Base-by-base conservation (phyloP, 208 protist species). In the Strigomonas oncopelti region DNA sequence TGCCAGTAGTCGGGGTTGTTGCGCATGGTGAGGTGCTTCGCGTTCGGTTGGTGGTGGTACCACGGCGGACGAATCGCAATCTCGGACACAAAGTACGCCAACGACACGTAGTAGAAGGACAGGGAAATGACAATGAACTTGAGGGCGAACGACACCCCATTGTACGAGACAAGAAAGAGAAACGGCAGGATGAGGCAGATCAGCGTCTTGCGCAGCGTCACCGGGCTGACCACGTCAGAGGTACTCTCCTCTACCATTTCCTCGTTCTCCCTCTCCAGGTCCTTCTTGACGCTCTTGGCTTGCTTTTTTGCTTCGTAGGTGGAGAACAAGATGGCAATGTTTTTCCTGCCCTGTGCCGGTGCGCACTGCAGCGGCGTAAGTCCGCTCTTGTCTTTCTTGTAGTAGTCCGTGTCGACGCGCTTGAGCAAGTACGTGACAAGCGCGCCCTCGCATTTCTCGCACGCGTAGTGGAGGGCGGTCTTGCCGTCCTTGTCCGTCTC, bases 11-110 rank as follows among this genome's bases (percentile, higher is more conserved):
- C 87, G 0, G 92, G 92, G 66, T 84, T 83, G 16, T 73, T 75
- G 38, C 76, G 63, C 74, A 80, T 80, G 13, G 83, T 85, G 13
- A 96, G 78, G 5, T 48, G 45, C 13, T 65, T 72, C 1, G 85
- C 81, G 5, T 75, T 80, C 55, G 89, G 89, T 45, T 81, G 75
- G 72, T 90, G 86, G 61, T 93, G 90, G 69, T 97, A 94, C 92
- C 92, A 97, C 60, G 92, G 92, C 20, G 92, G 92, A 0, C 86
- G 80, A 38, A 95, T 84, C 2, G 86, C 75, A 22, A 97, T 74
- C 67, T 97, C 92, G n/a, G 87, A 88, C 25, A 95, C 85, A 72
- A 97, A 93, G 74, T 92, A 97, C 22, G 88, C 89, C 68, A 90
- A 46, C 2, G 77, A 79, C 1, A 91, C 5, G 69, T 83, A 88